Conservation (phyloP, 2,329 filamentous ascomycete species). For the Raffaelea deltoideospora region DNA sequence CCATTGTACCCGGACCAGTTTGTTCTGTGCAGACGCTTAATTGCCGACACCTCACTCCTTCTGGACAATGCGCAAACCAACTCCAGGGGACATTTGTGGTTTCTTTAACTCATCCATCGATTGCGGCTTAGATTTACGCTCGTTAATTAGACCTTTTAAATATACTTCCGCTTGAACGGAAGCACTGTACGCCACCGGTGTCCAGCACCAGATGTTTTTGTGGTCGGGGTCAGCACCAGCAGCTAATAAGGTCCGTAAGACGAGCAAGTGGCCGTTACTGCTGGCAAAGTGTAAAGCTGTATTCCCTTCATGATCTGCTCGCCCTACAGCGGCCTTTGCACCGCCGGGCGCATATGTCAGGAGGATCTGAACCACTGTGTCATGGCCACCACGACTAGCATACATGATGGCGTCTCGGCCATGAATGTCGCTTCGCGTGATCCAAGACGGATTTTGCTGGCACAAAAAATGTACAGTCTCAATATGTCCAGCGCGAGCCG, state of each 20-base stretch:
- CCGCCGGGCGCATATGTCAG: constrained; percentile 45
- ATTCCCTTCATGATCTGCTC: constrained; percentile 59
- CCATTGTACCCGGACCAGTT: no score
- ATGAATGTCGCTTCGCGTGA: constrained; percentile 48
- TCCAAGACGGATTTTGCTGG: constrained; percentile 44
- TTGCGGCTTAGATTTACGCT: no score
- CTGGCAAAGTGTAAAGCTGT: constrained; percentile 78
- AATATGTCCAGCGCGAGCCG: constrained; percentile 52
- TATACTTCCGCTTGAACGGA: constrained; percentile 77
- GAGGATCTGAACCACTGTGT: constrained; percentile 49
- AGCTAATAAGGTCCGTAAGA: constrained; percentile 59
- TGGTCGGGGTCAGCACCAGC: constrained; percentile 62
- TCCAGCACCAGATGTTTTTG: constrained; percentile 67
- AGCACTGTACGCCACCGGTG: constrained; percentile 66
- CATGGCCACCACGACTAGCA: constrained; percentile 43
- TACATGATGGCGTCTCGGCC: constrained; percentile 62
- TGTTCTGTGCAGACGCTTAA: no score
- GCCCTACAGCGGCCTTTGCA: constrained; percentile 34
- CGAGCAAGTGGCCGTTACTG: constrained; percentile 64
- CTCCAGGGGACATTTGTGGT: no score
- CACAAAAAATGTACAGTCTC: constrained; percentile 60
- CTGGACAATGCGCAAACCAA: constrained; percentile 8
- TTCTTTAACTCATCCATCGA: no score
- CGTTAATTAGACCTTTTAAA: constrained; percentile 59
- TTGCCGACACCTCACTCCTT: constrained; percentile 9